Evolutionary conservation across 345 rosid species (phyloP).

Genomic region (Lenwebbia sp.): DNA sequence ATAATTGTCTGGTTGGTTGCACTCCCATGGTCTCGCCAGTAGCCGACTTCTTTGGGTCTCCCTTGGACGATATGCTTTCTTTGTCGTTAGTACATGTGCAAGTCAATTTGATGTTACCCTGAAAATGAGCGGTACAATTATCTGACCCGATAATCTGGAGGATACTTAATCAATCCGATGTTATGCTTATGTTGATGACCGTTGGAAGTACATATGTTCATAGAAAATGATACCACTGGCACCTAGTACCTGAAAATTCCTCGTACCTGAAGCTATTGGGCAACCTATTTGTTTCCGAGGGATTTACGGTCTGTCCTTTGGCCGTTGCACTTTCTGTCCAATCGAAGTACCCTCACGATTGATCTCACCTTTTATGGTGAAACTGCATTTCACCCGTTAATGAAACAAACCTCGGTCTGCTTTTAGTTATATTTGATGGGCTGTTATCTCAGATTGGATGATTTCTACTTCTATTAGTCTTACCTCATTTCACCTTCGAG

Average conservation of each 20-base stretch:
- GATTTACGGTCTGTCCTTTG: too few species aligned
- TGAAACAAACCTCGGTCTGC: neutral
- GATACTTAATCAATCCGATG: neutral
- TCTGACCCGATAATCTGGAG: neutral
- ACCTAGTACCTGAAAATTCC: neutral
- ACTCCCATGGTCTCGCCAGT: neutral
- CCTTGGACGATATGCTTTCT: too few species aligned
- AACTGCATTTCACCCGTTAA: neutral
- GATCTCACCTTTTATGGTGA: neutral
- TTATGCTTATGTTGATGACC: neutral
- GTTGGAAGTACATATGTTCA: neutral
- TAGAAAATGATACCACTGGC: neutral
- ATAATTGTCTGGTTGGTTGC: neutral
- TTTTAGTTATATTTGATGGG: too few species aligned
- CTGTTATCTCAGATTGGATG: neutral
- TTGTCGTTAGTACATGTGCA: too few species aligned
- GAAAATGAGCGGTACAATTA: neutral
- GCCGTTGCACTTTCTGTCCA: neutral
- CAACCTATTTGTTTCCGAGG: neutral
- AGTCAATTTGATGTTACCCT: neutral
- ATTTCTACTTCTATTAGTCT: neutral
- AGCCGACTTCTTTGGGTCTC: too few species aligned
- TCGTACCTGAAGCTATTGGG: neutral
- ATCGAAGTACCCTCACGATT: neutral
- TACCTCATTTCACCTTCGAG: neutral